Evolutionary conservation across 805 yeast species (phyloP).

Genomic region (Wickerhamomyces chaumierensis): DNA sequence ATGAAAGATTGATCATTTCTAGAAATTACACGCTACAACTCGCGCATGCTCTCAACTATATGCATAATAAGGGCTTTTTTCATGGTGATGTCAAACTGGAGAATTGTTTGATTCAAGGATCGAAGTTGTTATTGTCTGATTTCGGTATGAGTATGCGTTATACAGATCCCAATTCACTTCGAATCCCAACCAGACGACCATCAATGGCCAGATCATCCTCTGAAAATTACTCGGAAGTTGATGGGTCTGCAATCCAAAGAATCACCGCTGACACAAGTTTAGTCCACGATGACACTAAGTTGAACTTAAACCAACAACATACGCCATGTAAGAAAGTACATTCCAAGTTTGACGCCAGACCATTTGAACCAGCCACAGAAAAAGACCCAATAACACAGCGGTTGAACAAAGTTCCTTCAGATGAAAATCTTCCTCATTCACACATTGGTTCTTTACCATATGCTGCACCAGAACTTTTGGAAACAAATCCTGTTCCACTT

Average conservation of each 20-base stretch:
- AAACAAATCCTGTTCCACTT: conserved; percentile 45
- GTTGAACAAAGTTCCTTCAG: conserved; percentile 3
- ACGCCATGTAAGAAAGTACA: neutral
- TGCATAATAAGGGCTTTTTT: conserved; percentile 60
- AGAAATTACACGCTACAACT: conserved; percentile 39
- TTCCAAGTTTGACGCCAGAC: conserved; percentile 3
- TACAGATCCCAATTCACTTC: conserved; percentile 5
- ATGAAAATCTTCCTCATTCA: conserved; percentile 34
- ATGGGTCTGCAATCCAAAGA: conserved; percentile 7
- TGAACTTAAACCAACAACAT: conserved; percentile 4
- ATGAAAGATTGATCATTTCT: conserved; percentile 24
- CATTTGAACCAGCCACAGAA: conserved; percentile 10
- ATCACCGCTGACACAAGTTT: conserved; percentile 17
- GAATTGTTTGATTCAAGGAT: conserved; percentile 37
- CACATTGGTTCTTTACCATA: conserved; percentile 87
- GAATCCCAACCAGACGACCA: conserved; percentile 14
- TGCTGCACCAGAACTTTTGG: conserved; percentile 79
- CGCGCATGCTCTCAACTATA: conserved; percentile 42
- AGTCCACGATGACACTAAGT: conserved; percentile 21
- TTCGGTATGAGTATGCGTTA: conserved; percentile 65
- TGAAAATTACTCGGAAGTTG: conserved; percentile 4
- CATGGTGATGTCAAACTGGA: conserved; percentile 72
- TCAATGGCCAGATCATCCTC: conserved; percentile 25
- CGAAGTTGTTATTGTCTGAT: conserved; percentile 58
- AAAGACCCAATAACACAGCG: neutral